Evolutionary conservation across 129 eudicot species (phyloP), one percentile per base, ranked within the genome.

Genomic region (Helianthus tuberosus): DNA sequence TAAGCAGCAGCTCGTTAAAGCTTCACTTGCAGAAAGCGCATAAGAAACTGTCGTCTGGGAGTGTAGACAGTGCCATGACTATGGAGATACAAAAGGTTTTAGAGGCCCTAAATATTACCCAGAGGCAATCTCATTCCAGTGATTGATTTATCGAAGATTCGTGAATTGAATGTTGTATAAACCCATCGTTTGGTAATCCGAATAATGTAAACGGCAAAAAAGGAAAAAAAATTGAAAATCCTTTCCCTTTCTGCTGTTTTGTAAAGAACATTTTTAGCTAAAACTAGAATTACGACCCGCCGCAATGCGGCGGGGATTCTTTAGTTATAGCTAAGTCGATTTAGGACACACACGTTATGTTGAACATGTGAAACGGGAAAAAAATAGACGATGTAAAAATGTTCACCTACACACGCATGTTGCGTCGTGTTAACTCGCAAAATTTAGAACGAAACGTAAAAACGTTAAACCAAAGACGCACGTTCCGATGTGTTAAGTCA

Each of bases 41-140:
- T 78, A 95, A 82, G 81, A 91, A 87, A 38, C 84, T 95, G 39
- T 95, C 96, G 0, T 89, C 96, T 0, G 99, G 99, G 43, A 95
- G 99, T 57, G 99, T 95, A 68, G 99, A 95, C 79, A 91, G 99
- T 75, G 99, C 99, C 65, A 95, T 91, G 97, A 85, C 84, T 25
- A 83, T 95, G 96, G 96, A 95, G 80, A 95, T 91, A 72, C 97
- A 95, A 62, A 95, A 95, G 72, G 99, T 94, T 48, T 55, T 95
- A 49, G 89, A 84, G 29, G 96, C 89, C 14, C 83, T 95, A 38
- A 91, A 82, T 72, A 76, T 95, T 55, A 82, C 88, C 1, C 96
- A 80, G 15, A 82, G 89, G 68, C 90, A 84, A 53, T 86, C 92
- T 38, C 87, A 72, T 64, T 74, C 87, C 10, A 78, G 72, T 72